Evolutionary conservation across 2,329 filamentous ascomycete genomes (phyloP).

Genomic region (Atkinsonella texensis): DNA sequence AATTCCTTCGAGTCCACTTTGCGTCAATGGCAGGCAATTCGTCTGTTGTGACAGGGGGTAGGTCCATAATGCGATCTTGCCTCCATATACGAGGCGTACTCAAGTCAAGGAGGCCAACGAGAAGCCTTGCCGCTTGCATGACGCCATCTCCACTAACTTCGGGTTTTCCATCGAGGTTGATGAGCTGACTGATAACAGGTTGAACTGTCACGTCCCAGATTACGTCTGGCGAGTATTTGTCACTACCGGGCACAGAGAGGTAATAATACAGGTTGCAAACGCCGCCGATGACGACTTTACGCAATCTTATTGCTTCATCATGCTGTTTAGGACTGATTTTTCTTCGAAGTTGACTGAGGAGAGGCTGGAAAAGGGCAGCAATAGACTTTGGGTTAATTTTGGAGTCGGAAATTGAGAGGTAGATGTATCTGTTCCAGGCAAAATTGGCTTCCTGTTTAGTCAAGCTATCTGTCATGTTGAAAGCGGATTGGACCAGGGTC

Average conservation of each 20-base stretch:
- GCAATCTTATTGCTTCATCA: slow-evolving; percentile 38
- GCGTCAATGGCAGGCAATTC: slow-evolving; percentile 76
- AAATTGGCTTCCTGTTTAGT: slow-evolving; percentile 67
- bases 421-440: slow-evolving; percentile 80
- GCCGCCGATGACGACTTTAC: slow-evolving; percentile 48
- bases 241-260: slow-evolving; percentile 58
- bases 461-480: slow-evolving; percentile 63
- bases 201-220: slow-evolving; percentile 70
- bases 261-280: slow-evolving; percentile 79
- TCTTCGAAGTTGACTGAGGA: slow-evolving; percentile 56
- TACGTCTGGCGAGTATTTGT: slow-evolving; percentile 53
- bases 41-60: slow-evolving; percentile 45
- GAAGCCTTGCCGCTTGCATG: slow-evolving; percentile 52
- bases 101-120: slow-evolving; percentile 57
- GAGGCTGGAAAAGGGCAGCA: slow-evolving; percentile 48
- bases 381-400: slow-evolving; percentile 33
- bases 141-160: slow-evolving; percentile 36
- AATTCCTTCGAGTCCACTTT: slow-evolving; percentile 73
- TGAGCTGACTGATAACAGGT: slow-evolving; percentile 47
- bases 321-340: slow-evolving; percentile 44
- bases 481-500: slow-evolving; percentile 65
- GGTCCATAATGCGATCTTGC: slow-evolving; percentile 55
- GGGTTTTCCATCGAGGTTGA: slow-evolving; percentile 25
- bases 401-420: slow-evolving; percentile 53
- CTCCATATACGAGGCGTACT: slow-evolving; percentile 55